These are phyloP conservation scores for Capronia americana DNA, from an alignment of 2,329 filamentous ascomycete genomes.

Conservation along the genomic window DNA sequence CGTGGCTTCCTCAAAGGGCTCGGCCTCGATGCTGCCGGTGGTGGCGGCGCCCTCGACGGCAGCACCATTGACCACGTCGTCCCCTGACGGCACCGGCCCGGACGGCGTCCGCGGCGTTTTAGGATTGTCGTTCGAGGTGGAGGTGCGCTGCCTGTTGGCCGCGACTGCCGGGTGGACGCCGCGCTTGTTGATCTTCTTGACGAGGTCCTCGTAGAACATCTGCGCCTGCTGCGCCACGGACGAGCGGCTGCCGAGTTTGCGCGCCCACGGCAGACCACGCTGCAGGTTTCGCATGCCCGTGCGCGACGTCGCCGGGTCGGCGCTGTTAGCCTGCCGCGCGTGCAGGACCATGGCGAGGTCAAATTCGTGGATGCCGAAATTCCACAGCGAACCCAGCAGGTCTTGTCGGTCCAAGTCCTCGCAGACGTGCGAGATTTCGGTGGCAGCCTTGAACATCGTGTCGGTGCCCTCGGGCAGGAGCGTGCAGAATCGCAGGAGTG, in stretches of 20 bases:
- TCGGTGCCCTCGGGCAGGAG: too few species aligned
- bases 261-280: slow-evolving; percentile 7
- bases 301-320: slow-evolving; percentile 12
- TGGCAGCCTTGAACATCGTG: too few species aligned
- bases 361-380: slow-evolving; percentile 20
- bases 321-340: slow-evolving; percentile 10
- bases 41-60: neutral
- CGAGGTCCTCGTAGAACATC: slow-evolving; percentile 13
- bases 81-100: neutral
- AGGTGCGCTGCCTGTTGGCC: too few species aligned
- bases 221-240: slow-evolving; percentile 15
- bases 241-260: slow-evolving; percentile 9
- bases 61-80: neutral
- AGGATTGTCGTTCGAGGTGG: too few species aligned
- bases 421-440: too few species aligned
- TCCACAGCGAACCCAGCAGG: slow-evolving; percentile 15
- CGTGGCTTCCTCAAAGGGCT: slow-evolving; percentile 9
- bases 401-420: too few species aligned
- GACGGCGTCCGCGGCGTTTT: too few species aligned
- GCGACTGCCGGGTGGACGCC: neutral
- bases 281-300: slow-evolving; percentile 11
- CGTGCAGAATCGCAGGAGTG: too few species aligned
- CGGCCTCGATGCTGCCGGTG: neutral
- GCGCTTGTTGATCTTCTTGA: slow-evolving; percentile 15
- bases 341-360: slow-evolving; percentile 21